These are phyloP conservation scores for Phascolomyces articulosus DNA, from an alignment of 371 early-diverging fungal species.

Conservation along the genomic window DNA sequence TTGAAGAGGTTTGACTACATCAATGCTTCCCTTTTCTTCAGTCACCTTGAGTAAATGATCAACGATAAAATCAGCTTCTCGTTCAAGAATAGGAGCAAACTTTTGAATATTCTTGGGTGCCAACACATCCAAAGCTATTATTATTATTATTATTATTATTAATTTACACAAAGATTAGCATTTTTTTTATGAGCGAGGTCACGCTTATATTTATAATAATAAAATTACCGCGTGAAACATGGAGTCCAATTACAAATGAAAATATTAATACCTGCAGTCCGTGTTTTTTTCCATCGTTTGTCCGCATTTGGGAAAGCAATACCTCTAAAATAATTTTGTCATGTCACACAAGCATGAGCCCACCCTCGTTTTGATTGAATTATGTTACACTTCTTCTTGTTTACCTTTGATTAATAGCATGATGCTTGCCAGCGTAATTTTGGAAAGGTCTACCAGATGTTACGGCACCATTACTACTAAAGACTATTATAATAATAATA, in stretches of 20 bases:
- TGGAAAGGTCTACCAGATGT: conserved; percentile 23
- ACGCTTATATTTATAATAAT: background rate
- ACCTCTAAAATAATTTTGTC: conserved; percentile 12
- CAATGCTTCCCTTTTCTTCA: conserved; percentile 5
- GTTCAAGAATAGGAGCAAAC: conserved; percentile 9
- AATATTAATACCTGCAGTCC: conserved; percentile 23
- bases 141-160: too few species aligned
- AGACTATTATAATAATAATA: too few species aligned
- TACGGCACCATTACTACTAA: conserved; percentile 18
- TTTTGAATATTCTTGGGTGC: conserved; percentile 19
- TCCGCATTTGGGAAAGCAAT: conserved; percentile 17
- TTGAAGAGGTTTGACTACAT: conserved; percentile 18
- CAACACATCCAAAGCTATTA: conserved; percentile 15
- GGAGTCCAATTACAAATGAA: too few species aligned
- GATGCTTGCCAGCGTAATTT: conserved; percentile 10
- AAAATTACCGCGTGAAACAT: background rate
- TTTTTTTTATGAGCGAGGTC: too few species aligned
- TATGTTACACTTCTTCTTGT: conserved; percentile 6
- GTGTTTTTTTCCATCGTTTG: conserved; percentile 19
- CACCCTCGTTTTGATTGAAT: background rate
- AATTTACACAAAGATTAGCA: too few species aligned
- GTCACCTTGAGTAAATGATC: conserved; percentile 11
- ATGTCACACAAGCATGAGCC: conserved; percentile 9
- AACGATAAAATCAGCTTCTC: conserved; percentile 11
- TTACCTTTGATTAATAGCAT: conserved; percentile 19